phyloP scores from a whole-genome alignment of 495 filamentous ascomycete genomes.

The Daldinia grandis region DNA sequence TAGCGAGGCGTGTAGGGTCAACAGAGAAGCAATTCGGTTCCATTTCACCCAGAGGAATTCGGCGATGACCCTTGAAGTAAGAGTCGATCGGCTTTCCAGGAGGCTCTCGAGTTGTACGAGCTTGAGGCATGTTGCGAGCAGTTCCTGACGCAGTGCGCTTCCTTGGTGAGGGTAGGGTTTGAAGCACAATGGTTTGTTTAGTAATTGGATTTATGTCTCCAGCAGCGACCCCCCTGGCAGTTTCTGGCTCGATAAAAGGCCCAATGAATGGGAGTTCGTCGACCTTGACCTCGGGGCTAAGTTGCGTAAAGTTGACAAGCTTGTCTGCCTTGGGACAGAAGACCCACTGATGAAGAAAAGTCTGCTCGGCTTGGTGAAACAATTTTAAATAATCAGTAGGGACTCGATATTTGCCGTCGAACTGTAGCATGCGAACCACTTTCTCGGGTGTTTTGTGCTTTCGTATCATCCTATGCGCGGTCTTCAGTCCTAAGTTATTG shows the following conservation, averaged over 20 bases:
- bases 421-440: conserved; percentile 80
- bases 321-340: conserved; percentile 78
- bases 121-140: conserved; percentile 34
- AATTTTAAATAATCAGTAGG: conserved; percentile 78
- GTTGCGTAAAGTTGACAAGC: conserved; percentile 76
- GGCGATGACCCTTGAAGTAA: conserved; percentile 76
- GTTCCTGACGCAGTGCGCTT: conserved; percentile 51
- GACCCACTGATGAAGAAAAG: conserved; percentile 93
- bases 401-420: conserved; percentile 84
- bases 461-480: conserved; percentile 86
- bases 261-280: conserved; percentile 83
- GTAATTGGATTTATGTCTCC: conserved; percentile 92
- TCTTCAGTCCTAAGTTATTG: conserved; percentile 87
- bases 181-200: conserved; percentile 70
- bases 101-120: conserved; percentile 51
- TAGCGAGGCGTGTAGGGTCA: conserved; percentile 43
- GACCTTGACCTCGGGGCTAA: conserved; percentile 64
- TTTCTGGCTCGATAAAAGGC: conserved; percentile 67
- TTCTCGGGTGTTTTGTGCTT: conserved; percentile 88
- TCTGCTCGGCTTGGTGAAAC: conserved; percentile 86
- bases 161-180: conserved; percentile 45
- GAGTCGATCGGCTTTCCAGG: conserved; percentile 74
- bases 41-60: conserved; percentile 83
- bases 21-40: conserved; percentile 79
- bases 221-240: conserved; percentile 78